These are phyloP conservation scores for Polytolypa hystricis DNA, from an alignment of 2,329 filamentous ascomycete species.

Conservation along the genomic window DNA sequence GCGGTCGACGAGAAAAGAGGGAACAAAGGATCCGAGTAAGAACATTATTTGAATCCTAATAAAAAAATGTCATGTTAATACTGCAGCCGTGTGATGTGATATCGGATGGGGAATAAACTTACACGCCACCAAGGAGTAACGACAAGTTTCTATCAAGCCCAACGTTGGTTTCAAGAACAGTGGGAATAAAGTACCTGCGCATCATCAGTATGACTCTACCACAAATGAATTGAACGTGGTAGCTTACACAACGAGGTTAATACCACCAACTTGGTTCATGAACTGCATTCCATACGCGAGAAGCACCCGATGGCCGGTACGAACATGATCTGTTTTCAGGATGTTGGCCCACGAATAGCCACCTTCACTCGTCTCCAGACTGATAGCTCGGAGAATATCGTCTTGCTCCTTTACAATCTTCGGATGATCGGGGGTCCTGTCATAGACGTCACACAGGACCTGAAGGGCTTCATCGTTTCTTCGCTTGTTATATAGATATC, in stretches of 20 bases:
- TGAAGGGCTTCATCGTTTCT: conserved; percentile 25
- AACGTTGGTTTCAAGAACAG: conserved; percentile 37
- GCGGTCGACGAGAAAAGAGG: conserved; percentile 36
- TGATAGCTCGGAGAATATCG: conserved; percentile 5
- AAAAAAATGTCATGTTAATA: not conserved
- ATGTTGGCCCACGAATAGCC: conserved; percentile 31
- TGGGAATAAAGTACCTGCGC: conserved; percentile 6
- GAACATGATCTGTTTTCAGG: conserved; percentile 33
- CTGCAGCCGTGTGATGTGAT: not conserved
- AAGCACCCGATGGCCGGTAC: conserved; percentile 35
- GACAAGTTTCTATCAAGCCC: conserved; percentile 34
- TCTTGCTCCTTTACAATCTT: conserved; percentile 8
- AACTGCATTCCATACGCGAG: conserved; percentile 39
- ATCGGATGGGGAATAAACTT: not conserved
- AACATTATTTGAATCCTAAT: conserved; percentile 28
- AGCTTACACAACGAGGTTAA: conserved; percentile 38
- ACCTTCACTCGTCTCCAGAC: conserved; percentile 12
- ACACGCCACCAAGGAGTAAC: conserved; percentile 37
- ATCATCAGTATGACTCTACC: not conserved
- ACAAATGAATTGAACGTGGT: not conserved
- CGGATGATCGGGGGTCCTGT: conserved; percentile 2
- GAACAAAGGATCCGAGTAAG: conserved; percentile 32
- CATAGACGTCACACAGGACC: conserved; percentile 25
- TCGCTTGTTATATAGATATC: conserved; percentile 29
- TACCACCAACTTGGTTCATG: conserved; percentile 41